These are phyloP conservation scores for Fomitopsis betulina DNA, from an alignment of 1,284 basidiomycete genomes.

Conservation along the genomic window DNA sequence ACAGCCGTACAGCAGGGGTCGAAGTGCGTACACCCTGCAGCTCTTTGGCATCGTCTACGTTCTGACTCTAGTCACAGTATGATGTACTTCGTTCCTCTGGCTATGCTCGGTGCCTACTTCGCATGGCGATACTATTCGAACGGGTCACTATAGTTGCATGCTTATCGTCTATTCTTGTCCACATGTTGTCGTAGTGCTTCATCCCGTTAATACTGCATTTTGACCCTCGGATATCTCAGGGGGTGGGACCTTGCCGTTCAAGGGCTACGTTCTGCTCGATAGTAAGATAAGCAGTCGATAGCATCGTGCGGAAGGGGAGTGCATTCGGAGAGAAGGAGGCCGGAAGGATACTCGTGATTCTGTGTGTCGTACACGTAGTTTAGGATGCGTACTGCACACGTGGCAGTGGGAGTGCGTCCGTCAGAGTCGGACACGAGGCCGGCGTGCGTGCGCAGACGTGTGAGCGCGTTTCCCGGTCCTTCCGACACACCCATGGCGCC, in stretches of 20 bases:
- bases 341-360: no score
- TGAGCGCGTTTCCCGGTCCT: no score
- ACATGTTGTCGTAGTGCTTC: conserved; percentile 4
- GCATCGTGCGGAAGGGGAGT: neutral
- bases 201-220: conserved; percentile 3
- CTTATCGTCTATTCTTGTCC: conserved; percentile 7
- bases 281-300: neutral
- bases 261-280: no score
- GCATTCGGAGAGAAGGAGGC: neutral
- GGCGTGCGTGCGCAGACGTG: no score
- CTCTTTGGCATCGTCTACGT: neutral
- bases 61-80: conserved; percentile 35
- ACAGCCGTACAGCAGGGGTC: conserved; percentile 62
- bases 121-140: conserved; percentile 71
- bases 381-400: no score
- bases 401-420: no score
- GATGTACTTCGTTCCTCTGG: conserved; percentile 79
- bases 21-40: conserved; percentile 44
- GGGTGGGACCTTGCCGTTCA: no score
- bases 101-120: conserved; percentile 73
- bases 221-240: neutral
- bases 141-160: conserved; percentile 29
- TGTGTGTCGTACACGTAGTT: no score
- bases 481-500: conserved; percentile 43
- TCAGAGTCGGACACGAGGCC: no score